Evolutionary conservation across 2,329 filamentous ascomycete genomes (phyloP), one percentile per base, ranked within the genome.

Genomic region (Leptographium galeiforme): DNA sequence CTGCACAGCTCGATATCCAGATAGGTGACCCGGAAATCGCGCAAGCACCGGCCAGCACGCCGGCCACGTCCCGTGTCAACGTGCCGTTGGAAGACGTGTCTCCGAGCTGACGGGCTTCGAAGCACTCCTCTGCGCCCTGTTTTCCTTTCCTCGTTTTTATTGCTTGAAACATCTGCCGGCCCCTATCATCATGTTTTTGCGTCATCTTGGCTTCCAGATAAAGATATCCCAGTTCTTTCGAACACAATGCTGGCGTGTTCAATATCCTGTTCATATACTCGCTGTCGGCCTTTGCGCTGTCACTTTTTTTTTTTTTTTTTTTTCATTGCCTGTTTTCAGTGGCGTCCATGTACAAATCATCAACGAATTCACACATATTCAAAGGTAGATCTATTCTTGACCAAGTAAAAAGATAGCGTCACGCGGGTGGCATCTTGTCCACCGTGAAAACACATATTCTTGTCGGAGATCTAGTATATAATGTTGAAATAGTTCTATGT

Each of bases 11-110:
- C 34, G 60, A 61, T 19, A 61, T 61, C 39, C 60, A 61, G 40
- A 61, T 61, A 38, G 57, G 59, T 32, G 59, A 61, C 41, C 59
- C 60, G 2, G 60, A 61, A 45, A 61, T 61, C 30, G 59, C 59
- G 2, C 54, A 59, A 0, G 59, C 53, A 14, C 51, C 60, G 13
- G 56, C 58, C 25, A 58, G 55, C 50, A 61, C 57, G n/a, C 59
- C 57, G 4, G 55, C 53, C 4, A 34, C 51, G 6, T 57, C 59
- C 18, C 53, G 52, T 14, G 30, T 46, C 8, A 53, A 50, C 18
- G 41, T 54, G 30, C 52, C 56, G 19, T 16, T 53, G 16, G 54
- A 53, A 7, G 47, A 44, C n/a, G 39, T 43, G 0, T 53, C 40
- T 3, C 25, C 40, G 5, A 50, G 52, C 50, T 53, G 44, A 51